Base-by-base conservation (phyloP, 345 rosid species). In the Melaleuca quinquenervia region DNA sequence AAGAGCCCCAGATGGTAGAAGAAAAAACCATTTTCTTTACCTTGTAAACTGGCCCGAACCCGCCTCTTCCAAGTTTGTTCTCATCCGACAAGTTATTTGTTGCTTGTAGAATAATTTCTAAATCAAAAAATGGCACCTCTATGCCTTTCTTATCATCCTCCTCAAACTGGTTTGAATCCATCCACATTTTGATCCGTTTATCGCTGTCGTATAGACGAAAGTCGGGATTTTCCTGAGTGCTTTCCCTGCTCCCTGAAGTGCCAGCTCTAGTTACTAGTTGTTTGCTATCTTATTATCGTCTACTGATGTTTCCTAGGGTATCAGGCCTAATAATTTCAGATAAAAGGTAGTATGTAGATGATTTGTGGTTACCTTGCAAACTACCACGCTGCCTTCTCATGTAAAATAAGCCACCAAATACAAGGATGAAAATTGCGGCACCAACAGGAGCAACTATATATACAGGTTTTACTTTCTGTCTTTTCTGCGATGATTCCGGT, bases 31-130 rank as follows among this genome's bases (percentile, higher is more conserved):
- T 64, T 64, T 64, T 64, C 8, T 32, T 64, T 64, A 91, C 94
- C 95, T 90, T 94, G 86, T 92, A 94, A 58, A 94, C 96, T 9
- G 94, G 93, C n/a, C 96, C 95, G 64, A 94, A 94, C 0, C 96
- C 95, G 0, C 96, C 95, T 84, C 85, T 90, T 11, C 95, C 96
- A 7, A 94, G 93, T 88, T 87, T 91, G 87, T 92, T 94, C 50
- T 84, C 85, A 15, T 88, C 89, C 0, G 93, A 90, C 83, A 94
- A 94, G 84, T 88, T 88, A 82, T 91, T 89, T 3, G 96, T 92
- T 27, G 94, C 93, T 70, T 85, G 90, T 85, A 91, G 10, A 82
- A 94, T 91, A 84, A 82, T 76, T 26, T 90, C 91, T 41, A 93
- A 84, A 45, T 87, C 88, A 32, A 92, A 85, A 84, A 89, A 88